Base-by-base conservation (phyloP, 2,329 filamentous ascomycete species). In the Chrysoporthe austroafricana region DNA sequence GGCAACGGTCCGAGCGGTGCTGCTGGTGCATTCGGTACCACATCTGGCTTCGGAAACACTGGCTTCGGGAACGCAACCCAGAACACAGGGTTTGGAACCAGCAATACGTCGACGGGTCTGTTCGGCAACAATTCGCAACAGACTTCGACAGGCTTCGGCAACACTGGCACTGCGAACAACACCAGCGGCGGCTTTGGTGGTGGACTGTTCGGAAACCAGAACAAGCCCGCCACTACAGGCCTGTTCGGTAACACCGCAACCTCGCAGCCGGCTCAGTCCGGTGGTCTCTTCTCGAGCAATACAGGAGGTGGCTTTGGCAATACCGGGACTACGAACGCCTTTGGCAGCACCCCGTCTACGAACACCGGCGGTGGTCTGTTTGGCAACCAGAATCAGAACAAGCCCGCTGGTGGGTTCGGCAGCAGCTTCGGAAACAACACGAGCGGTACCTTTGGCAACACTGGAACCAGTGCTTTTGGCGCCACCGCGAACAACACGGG, bases 1-100 rank as follows among this genome's bases (percentile, higher is more conserved):
- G 96, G 94, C 44, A 97, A 95, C 78, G 96, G 94, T 43, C 97
- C 95, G 78, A 86, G 87, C 54, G 93, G 91, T 70, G 93, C 93
- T 42, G 91, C 94, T 72, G 94, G 94, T 68, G 92, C 91, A 8
- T 97, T 97, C 78, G 95, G 94, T 21, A 84, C 89, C 36, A 78
- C 77, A 72, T 84, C 84, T 26, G 78, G 78, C 60, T 84, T 86
- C 72, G 80, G 79, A 0, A 75, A 74, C 54, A 82, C 84, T 9
- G 85, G 85, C 39, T 85, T 85, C 64, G 82, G 83, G 39, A 70
- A 79, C 44, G 81, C 73, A 68, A 77, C 77, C 70, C 77, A 76
- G 64, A 79, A 80, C 9, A 74, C 76, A 18, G 76, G 78, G 59
- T 78, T 74, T 73, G 81, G 72, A 68, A 67, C 73, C 50, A 72